Evolutionary conservation across 2,329 filamentous ascomycete species (phyloP).

Genomic region (Sclerotinia nivalis): DNA sequence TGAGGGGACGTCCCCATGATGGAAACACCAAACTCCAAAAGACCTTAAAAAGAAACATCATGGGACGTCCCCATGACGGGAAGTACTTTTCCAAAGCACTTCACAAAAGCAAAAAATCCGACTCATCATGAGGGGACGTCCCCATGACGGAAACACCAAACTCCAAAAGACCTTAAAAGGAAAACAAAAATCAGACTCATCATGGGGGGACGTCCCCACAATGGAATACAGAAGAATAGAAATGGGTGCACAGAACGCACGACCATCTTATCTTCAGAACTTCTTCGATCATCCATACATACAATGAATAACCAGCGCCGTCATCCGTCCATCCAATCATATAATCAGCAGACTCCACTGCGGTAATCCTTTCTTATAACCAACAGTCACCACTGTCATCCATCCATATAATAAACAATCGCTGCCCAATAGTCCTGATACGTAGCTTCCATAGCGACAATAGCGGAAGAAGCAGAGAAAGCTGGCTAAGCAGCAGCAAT

Average conservation of each 20-base stretch:
- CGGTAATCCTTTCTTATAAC: neutral
- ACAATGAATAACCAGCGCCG: neutral
- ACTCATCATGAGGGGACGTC: neutral
- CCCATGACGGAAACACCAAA: neutral
- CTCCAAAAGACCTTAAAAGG: no score
- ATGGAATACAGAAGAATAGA: neutral
- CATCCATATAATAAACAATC: neutral
- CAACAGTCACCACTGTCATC: neutral
- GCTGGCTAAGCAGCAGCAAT: neutral
- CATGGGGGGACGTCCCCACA: slow-evolving; percentile 10
- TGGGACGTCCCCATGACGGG: neutral
- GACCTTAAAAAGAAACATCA: neutral
- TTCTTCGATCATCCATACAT: neutral
- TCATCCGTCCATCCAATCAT: neutral
- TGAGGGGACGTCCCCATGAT: no score
- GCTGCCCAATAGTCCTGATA: neutral
- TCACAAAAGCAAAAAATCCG: neutral
- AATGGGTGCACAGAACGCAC: slow-evolving; percentile 5
- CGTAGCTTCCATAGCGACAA: neutral
- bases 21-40: no score
- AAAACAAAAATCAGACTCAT: neutral
- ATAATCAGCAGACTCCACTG: neutral
- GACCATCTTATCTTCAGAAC: neutral
- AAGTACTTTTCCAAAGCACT: no score
- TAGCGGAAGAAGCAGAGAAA: neutral